Evolutionary conservation across 225 moss, liverwort and hornwort species (phyloP), one percentile per base, ranked within the genome.

Genomic region (Bryoerythrophyllum caledonicum): DNA sequence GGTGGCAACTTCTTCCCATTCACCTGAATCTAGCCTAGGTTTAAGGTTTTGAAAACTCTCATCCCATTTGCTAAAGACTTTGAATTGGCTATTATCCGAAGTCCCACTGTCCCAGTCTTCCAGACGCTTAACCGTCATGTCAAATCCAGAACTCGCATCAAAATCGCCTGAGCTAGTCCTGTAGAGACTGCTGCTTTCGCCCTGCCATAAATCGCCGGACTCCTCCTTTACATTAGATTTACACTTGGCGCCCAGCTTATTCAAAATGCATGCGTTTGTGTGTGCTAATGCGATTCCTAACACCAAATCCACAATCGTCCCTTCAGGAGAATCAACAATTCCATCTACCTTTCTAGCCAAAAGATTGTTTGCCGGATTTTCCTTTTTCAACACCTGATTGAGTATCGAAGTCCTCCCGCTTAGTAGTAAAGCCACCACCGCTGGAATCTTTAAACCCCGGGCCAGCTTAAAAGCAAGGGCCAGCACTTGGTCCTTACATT

Each of bases 231-330:
- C 87, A 80, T 75, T 80, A 78, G 90, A 78, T 76, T 86, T 90
- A 87, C 65, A 89, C 83, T 85, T 92, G 81, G 86, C 76, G 61
- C 82, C 82, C 79, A 83, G 73, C 76, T 90, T 95, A 86, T 91
- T 90, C 88, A 90, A 83, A 71, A 81, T 79, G 82, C 91, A 91
- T 59, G 90, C 82, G 67, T 91, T 86, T 63, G 92, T 90, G 83
- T 90, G 92, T 70, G 91, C 86, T 88, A 95, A 87, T 63, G 95
- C 95, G 88, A 92, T 95, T 81, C 95, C 95, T 91, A 95, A 85
- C 78, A 95, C 82, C 82, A 95, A 87, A 88, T 95, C 95, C 85
- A 95, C 92, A 79, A 95, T 90, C 52, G 95, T 95, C 63, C 95
- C 95, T 74, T 86, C 95, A 63, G 92, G 72, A 80, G 56, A 84